phyloP scores from a whole-genome alignment of 1,284 basidiomycete species.

The Sporisorium iseilematis-ciliati region DNA sequence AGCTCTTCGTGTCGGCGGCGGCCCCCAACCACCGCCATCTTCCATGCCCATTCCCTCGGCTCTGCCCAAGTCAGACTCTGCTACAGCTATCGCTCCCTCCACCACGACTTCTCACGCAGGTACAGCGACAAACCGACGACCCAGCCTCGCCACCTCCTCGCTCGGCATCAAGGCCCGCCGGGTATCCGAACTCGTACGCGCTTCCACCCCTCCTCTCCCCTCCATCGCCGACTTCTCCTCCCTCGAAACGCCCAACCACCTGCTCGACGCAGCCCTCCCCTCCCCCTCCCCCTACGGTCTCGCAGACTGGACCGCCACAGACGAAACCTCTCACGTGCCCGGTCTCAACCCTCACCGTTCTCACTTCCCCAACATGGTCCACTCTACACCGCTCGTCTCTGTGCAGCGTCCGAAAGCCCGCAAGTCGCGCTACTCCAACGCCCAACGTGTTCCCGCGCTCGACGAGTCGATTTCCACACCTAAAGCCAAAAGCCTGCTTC shows the following conservation, averaged over 20 bases:
- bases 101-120: background rate
- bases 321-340: conserved; percentile 40
- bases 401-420: background rate
- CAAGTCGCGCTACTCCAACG: conserved; percentile 42
- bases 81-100: background rate
- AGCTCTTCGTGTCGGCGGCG: conserved; percentile 17
- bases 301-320: conserved; percentile 43
- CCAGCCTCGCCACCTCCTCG: conserved; percentile 35
- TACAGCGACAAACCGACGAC: conserved; percentile 7
- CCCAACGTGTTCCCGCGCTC: conserved; percentile 20
- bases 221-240: conserved; percentile 30
- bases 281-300: conserved; percentile 37
- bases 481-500: conserved; percentile 8
- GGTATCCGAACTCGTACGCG: conserved; percentile 44
- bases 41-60: conserved; percentile 12
- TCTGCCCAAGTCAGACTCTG: conserved; percentile 1
- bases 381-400: conserved; percentile 33
- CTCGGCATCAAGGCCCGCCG: conserved; percentile 47
- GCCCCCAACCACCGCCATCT: background rate
- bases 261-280: conserved; percentile 33
- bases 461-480: conserved; percentile 8
- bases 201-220: conserved; percentile 39
- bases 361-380: background rate
- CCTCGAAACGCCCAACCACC: conserved; percentile 33
- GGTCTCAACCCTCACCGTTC: conserved; percentile 12